Conservation (phyloP, 2,329 filamentous ascomycete genomes). For the Nemania abortiva region DNA sequence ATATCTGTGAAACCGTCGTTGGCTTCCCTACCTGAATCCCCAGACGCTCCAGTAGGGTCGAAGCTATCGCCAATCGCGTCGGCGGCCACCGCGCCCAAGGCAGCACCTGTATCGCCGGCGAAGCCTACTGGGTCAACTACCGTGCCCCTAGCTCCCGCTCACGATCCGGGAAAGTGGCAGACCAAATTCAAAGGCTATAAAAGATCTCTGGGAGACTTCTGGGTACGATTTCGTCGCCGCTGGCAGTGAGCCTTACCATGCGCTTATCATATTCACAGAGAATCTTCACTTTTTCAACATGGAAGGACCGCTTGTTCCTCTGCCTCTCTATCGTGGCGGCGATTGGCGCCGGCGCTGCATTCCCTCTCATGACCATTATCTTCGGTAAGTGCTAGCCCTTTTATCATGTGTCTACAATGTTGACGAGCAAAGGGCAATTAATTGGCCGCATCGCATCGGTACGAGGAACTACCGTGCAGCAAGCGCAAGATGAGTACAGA, state of each 20-base stretch:
- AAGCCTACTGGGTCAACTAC: slow-evolving; percentile 25
- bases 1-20: slow-evolving; percentile 45
- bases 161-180: slow-evolving; percentile 32
- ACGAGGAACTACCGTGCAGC: slow-evolving; percentile 38
- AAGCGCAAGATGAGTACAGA: slow-evolving; percentile 43
- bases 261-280: slow-evolving; percentile 43
- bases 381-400: slow-evolving; percentile 57
- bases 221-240: slow-evolving; percentile 37
- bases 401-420: not conserved
- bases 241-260: not conserved
- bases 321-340: slow-evolving; percentile 44
- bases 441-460: slow-evolving; percentile 61
- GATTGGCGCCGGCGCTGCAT: slow-evolving; percentile 48
- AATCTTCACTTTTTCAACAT: slow-evolving; percentile 50
- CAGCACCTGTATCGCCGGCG: slow-evolving; percentile 35
- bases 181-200: slow-evolving; percentile 39
- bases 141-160: slow-evolving; percentile 28
- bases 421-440: slow-evolving; percentile 54
- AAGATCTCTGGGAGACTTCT: slow-evolving; percentile 43
- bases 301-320: slow-evolving; percentile 45
- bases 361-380: slow-evolving; percentile 66
- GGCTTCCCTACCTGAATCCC: slow-evolving; percentile 42
- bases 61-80: slow-evolving; percentile 43
- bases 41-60: slow-evolving; percentile 27
- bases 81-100: slow-evolving; percentile 35